Base-by-base conservation (phyloP, 441 rosid genomes). In the Gossypium davidsonii region DNA sequence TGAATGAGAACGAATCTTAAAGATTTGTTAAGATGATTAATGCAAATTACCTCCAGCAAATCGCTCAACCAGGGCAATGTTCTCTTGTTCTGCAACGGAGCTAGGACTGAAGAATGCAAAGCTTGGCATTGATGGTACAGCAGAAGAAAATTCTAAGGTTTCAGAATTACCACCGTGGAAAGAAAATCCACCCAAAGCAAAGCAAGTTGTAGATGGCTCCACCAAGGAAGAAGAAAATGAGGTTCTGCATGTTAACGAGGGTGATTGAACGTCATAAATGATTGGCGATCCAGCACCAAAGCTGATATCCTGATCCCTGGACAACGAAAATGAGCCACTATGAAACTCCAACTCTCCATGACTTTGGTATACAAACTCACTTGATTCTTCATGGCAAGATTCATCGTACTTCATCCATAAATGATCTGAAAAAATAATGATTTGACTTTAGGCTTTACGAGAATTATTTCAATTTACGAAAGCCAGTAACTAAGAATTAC, bases 231-330 rank as follows among this genome's bases (percentile, higher is more conserved):
- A 75, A 39, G 89, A 84, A 73, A 89, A 79, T 2, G 91, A 83
- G 12, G 87, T 76, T 77, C 85, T 78, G 79, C 85, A 82, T 15
- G 81, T 68, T 53, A 75, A 72, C 49, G 86, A 60, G 42, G 90
- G 82, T 3, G 90, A 83, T 48, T 69, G 77, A 17, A 63, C 74
- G 69, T 80, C 85, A 64, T 70, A 62, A 61, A 66, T 73, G 25
- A 77, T 48, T 18, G 82, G 79, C 14, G 88, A 65, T 10, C 78
- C 84, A n/a, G 77, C 58, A 60, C 88, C 91, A 77, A 89, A 87
- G 79, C 93, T 89, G 84, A 89, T 83, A 67, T 89, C 91, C 57
- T 78, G 86, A 73, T 84, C 80, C 77, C 90, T 83, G 42, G 80
- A 52, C 71, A 87, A 76, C 17, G 85, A 72, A 70, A 85, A 78